phyloP scores from a whole-genome alignment of 306 rosid species.

The Geum urbanum region DNA sequence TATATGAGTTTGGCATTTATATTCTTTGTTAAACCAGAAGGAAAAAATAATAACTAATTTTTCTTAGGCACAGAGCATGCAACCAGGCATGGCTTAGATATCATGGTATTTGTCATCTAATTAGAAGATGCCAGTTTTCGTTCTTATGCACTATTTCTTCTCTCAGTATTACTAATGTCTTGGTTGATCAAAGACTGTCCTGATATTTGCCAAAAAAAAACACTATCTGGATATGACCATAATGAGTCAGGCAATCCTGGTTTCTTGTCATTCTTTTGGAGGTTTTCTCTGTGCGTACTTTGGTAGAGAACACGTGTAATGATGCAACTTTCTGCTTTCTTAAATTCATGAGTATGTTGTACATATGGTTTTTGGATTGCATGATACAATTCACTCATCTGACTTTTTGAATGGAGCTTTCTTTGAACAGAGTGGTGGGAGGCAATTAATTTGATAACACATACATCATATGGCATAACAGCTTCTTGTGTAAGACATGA shows the following conservation, averaged over 20 bases:
- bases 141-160: no score
- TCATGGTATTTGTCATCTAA: background rate
- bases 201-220: background rate
- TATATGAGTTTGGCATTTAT: background rate
- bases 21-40: background rate
- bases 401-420: conserved; percentile 17
- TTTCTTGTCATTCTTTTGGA: background rate
- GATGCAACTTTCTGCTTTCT: background rate
- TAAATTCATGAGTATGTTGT: no score
- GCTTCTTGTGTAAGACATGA: conserved; percentile 49
- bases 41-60: background rate
- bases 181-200: background rate
- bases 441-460: conserved; percentile 25
- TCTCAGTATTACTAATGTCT: background rate
- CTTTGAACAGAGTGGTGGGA: conserved; percentile 38
- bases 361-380: background rate
- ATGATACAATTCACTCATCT: background rate
- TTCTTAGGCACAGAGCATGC: background rate
- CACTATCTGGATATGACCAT: background rate
- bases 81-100: background rate
- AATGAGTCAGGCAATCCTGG: background rate
- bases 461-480: conserved; percentile 27
- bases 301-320: background rate
- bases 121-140: no score
- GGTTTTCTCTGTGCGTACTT: background rate